These are phyloP conservation scores for Verticillium zaregamsianum DNA, from an alignment of 2,329 filamentous ascomycete species.

Conservation along the genomic window DNA sequence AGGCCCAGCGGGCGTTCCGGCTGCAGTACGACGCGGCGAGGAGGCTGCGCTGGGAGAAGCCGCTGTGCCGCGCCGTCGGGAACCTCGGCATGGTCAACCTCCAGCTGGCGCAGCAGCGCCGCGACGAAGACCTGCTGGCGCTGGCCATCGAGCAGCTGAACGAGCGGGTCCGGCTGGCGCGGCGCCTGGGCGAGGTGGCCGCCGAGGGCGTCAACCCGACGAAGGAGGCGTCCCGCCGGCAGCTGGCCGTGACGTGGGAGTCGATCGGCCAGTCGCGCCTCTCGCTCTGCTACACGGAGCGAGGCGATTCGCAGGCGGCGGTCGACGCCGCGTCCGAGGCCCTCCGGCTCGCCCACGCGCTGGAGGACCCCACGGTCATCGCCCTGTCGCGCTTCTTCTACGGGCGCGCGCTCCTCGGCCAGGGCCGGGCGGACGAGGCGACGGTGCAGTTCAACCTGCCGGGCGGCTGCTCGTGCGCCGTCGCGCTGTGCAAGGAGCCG, in stretches of 20 bases:
- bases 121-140: conserved; percentile 12
- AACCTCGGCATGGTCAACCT: conserved; percentile 32
- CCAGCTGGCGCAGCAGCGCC: conserved; percentile 16
- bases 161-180: conserved; percentile 18
- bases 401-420: conserved; percentile 21
- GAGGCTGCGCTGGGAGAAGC: conserved; percentile 13
- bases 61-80: conserved; percentile 26
- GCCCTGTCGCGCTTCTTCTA: conserved; percentile 27
- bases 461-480: conserved; percentile 23
- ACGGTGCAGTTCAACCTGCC: conserved; percentile 22
- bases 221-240: neutral
- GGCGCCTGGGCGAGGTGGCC: neutral
- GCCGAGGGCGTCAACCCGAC: conserved; percentile 1
- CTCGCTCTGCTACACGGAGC: conserved; percentile 24
- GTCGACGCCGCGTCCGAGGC: conserved; percentile 12
- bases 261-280: conserved; percentile 25
- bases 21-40: conserved; percentile 24
- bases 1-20: conserved; percentile 20
- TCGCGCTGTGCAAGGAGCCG: conserved; percentile 32
- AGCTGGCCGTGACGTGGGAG: conserved; percentile 14
- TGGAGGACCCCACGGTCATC: conserved; percentile 20
- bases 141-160: conserved; percentile 21
- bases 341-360: conserved; percentile 8
- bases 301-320: conserved; percentile 11
- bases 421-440: conserved; percentile 19